These are phyloP conservation scores for Chlamydomonas sphaeroides DNA, from an alignment of 139 green algal genomes.

Conservation along the genomic window DNA sequence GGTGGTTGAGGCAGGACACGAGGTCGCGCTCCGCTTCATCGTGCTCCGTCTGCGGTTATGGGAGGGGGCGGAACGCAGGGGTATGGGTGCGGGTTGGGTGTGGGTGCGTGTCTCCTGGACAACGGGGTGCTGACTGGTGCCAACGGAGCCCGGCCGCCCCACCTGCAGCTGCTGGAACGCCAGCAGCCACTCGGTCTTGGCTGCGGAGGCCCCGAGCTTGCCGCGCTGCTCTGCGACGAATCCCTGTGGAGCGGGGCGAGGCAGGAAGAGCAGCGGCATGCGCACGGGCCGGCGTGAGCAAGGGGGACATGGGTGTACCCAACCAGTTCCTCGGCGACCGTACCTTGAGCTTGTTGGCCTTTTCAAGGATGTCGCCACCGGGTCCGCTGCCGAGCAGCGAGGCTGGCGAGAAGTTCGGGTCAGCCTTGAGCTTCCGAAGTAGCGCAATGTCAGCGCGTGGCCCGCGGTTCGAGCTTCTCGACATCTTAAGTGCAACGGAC, in stretches of 20 bases:
- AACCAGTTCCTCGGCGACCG: too few species aligned
- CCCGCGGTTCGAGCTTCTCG: conserved; percentile 11
- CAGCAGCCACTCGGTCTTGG: conserved; percentile 42
- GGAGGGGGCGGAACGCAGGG: too few species aligned
- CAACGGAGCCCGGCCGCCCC: background rate
- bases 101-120: background rate
- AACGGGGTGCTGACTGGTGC: background rate
- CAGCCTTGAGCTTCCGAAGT: conserved; percentile 32
- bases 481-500: conserved; percentile 12
- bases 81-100: background rate
- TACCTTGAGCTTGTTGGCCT: conserved; percentile 33
- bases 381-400: conserved; percentile 11
- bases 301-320: too few species aligned
- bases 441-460: conserved; percentile 24
- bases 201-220: background rate
- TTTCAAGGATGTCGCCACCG: conserved; percentile 5
- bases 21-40: conserved; percentile 24
- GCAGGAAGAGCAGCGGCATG: too few species aligned
- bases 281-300: too few species aligned
- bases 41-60: background rate
- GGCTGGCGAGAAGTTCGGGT: conserved; percentile 38
- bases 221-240: conserved; percentile 20
- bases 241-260: too few species aligned
- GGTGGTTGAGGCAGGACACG: background rate
- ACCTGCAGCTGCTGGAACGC: conserved; percentile 37